phyloP scores from a whole-genome alignment of 306 rosid species.

The Dalbergia oliveri region DNA sequence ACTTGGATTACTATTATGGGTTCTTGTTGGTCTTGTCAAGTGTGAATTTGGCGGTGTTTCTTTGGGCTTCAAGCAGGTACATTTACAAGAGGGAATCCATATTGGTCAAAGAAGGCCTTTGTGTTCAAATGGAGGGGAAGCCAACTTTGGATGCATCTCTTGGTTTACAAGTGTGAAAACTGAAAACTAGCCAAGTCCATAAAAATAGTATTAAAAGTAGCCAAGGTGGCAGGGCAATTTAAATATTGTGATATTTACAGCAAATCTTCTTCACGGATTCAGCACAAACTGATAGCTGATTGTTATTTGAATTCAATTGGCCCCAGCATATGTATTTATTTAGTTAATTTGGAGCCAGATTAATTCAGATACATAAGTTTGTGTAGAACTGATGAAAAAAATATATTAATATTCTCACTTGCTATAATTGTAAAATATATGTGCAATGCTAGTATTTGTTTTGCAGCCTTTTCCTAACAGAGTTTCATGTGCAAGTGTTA shows the following conservation, averaged over 20 bases:
- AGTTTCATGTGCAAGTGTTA: slow-evolving; percentile 19
- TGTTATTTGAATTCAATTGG: slow-evolving; percentile 35
- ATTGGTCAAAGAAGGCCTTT: slow-evolving; percentile 49
- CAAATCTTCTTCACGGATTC: slow-evolving; percentile 19
- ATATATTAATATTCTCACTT: neutral
- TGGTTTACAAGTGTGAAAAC: slow-evolving; percentile 56
- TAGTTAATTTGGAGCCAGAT: slow-evolving; percentile 30
- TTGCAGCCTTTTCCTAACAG: slow-evolving; percentile 16
- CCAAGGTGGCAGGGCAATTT: neutral
- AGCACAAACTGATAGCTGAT: slow-evolving; percentile 11
- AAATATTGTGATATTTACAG: slow-evolving; percentile 25
- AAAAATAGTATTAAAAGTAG: slow-evolving; percentile 34
- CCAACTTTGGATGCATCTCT: slow-evolving; percentile 58
- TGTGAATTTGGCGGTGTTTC: slow-evolving; percentile 52
- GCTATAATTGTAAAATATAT: slow-evolving; percentile 38
- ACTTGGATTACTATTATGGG: slow-evolving; percentile 87
- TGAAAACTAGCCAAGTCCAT: neutral
- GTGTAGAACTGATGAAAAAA: slow-evolving; percentile 30
- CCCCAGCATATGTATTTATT: neutral
- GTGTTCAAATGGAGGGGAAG: slow-evolving; percentile 50
- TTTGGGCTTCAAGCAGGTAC: slow-evolving; percentile 58
- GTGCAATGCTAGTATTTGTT: slow-evolving; percentile 19
- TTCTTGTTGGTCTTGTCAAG: slow-evolving; percentile 59
- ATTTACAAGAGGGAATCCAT: slow-evolving; percentile 57
- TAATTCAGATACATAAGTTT: slow-evolving; percentile 36